phyloP scores from a whole-genome alignment of 2,329 filamentous ascomycete species.

The Calonectria leucothoes region DNA sequence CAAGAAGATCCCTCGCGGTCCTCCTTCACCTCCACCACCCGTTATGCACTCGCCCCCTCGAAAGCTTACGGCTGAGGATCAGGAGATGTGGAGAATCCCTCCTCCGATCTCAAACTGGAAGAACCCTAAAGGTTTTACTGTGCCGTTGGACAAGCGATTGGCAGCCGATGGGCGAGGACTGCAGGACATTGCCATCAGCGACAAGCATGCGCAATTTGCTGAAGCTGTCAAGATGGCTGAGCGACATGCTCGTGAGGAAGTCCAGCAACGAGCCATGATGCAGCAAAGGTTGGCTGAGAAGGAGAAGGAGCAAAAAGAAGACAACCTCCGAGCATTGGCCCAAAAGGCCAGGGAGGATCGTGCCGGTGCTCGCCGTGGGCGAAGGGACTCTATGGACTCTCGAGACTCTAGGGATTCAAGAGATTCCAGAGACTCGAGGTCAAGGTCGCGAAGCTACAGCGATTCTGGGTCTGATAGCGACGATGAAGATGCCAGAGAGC shows the following conservation, averaged over 20 bases:
- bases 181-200: conserved; percentile 95
- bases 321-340: conserved; percentile 86
- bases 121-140: conserved; percentile 98
- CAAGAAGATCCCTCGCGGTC: conserved; percentile 95
- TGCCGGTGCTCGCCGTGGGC: conserved; percentile 62
- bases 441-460: conserved; percentile 61
- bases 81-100: conserved; percentile 91
- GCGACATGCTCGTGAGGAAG: conserved; percentile 93
- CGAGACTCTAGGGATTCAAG: conserved; percentile 52
- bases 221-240: conserved; percentile 96
- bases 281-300: conserved; percentile 96
- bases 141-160: conserved; percentile 93
- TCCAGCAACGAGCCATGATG: conserved; percentile 92
- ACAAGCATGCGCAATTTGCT: conserved; percentile 97
- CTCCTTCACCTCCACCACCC: conserved; percentile 91
- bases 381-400: conserved; percentile 46
- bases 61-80: conserved; percentile 95
- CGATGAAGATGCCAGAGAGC: conserved; percentile 77
- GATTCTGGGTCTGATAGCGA: conserved; percentile 67
- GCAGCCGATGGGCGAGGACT: conserved; percentile 92
- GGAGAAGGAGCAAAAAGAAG: conserved; percentile 94
- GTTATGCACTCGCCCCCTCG: conserved; percentile 95
- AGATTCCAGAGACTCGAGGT: conserved; percentile 53
- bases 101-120: conserved; percentile 98
- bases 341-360: conserved; percentile 92